A percentile compares a stretch with the other conserved stretches of the same genome.
Evolutionary conservation across 2,329 filamentous ascomycete species (phyloP).

Genomic region (Septoria linicola): DNA sequence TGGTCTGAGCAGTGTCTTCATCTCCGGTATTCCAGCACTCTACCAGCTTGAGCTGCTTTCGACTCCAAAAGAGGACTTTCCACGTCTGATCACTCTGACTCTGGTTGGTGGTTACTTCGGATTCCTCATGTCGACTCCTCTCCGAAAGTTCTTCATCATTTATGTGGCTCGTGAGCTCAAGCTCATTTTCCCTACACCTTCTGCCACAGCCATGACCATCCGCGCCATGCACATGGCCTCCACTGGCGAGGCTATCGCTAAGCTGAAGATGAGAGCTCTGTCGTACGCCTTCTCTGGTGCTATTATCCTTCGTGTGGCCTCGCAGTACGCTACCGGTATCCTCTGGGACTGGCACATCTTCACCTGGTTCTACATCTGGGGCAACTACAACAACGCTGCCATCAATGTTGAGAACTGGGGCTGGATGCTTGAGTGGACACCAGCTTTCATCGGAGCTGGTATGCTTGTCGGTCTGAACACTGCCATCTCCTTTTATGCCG

Average conservation of each 20-base stretch:
- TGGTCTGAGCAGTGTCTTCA: slow-evolving; percentile 58
- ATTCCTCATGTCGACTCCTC: slow-evolving; percentile 46
- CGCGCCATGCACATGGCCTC: slow-evolving; percentile 61
- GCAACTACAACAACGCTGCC: slow-evolving; percentile 51
- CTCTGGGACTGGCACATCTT: slow-evolving; percentile 50
- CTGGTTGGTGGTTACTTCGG: slow-evolving; percentile 64
- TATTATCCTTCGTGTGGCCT: slow-evolving; percentile 55
- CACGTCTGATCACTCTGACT: slow-evolving; percentile 59
- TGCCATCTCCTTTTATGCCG: slow-evolving; percentile 57
- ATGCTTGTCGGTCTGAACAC: slow-evolving; percentile 61
- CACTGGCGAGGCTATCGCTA: slow-evolving; percentile 53
- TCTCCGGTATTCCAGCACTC: slow-evolving; percentile 60
- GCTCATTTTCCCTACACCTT: slow-evolving; percentile 60
- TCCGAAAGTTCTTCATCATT: slow-evolving; percentile 67
- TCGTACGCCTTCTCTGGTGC: slow-evolving; percentile 52
- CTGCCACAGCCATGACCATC: slow-evolving; percentile 62
- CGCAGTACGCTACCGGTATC: slow-evolving; percentile 60
- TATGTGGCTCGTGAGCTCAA: slow-evolving; percentile 61
- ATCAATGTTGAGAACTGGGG: slow-evolving; percentile 61
- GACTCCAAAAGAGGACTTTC: slow-evolving; percentile 56
- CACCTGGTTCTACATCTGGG: slow-evolving; percentile 57
- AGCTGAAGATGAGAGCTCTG: slow-evolving; percentile 58
- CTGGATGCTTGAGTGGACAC: slow-evolving; percentile 60
- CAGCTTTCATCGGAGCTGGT: slow-evolving; percentile 59
- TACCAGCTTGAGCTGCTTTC: slow-evolving; percentile 56